Percentiles rank a stretch among this genome's conserved stretches.
Conservation (phyloP, 257 asterid species). For the Apocynum venetum region DNA sequence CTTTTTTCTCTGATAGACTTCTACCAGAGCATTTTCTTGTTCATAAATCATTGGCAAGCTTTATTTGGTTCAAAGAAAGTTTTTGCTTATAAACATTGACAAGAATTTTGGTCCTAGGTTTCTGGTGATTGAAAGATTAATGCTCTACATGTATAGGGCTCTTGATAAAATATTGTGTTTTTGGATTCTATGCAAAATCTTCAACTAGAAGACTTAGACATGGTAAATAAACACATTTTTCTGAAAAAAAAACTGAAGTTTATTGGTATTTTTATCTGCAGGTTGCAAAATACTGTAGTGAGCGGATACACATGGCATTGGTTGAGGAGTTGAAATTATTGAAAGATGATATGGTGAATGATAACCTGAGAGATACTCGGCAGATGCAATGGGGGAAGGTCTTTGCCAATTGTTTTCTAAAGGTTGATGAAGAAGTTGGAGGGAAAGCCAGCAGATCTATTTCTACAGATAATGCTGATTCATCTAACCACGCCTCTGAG, state of each 20-base stretch:
- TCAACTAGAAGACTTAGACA: neutral
- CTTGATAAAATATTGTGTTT: neutral
- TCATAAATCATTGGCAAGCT: neutral
- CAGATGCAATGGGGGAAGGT: slow-evolving; percentile 63
- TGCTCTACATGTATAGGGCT: no score
- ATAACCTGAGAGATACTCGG: slow-evolving; percentile 40
- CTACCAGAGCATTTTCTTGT: neutral
- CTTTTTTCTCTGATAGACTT: neutral
- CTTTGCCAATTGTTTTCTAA: slow-evolving; percentile 59
- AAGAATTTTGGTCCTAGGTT: neutral
- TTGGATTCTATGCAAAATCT: neutral
- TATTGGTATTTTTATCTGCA: slow-evolving; percentile 18
- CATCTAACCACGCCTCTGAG: slow-evolving; percentile 25
- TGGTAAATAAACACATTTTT: neutral
- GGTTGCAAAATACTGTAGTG: slow-evolving; percentile 81
- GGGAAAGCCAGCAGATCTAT: slow-evolving; percentile 41
- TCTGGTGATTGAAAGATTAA: neutral
- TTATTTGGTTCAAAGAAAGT: neutral
- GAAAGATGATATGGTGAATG: slow-evolving; percentile 33
- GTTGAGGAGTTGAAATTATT: slow-evolving; percentile 44
- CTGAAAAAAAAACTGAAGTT: neutral
- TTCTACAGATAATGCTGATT: slow-evolving; percentile 24
- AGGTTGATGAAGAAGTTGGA: slow-evolving; percentile 74
- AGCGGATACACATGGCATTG: slow-evolving; percentile 63
- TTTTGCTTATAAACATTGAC: neutral